Base-by-base conservation (phyloP, 1,139 yeast species). In the Candida sp. region DNA sequence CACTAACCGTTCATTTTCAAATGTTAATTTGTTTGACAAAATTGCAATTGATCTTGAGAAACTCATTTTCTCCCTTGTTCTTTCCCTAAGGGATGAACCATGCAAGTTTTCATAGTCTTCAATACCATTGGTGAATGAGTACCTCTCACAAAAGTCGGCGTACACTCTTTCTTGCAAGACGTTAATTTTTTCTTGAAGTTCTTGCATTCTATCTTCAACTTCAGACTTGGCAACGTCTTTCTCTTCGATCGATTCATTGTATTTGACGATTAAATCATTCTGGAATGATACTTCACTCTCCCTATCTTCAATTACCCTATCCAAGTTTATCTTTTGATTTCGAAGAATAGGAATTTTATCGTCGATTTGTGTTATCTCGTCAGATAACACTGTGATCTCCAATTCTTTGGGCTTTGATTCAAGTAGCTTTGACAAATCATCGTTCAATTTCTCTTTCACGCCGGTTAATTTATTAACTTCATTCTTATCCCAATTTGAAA, bases 401-500 rank as follows among this genome's bases (percentile, higher is more conserved):
- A 81, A 59, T 21, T 81, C 84, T 47, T 77, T 80, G 2, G 84
- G 82, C 49, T 73, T 75, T 8, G 66, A 61, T 4, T 69, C 65
- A 29, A 73, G 73, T 5, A 86, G 57, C 34, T 74, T 76, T 21
- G 75, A 70, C 35, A 89, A 63, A 48, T 83, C 74, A n/a, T 61
- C 56, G 15, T 75, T 59, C 29, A 88, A 63, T 15, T 81, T 81
- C 38, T 86, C 93, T 53, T 87, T 87, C 43, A 76, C 56, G 34
- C 73, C 75, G 43, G 69, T 75, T 50, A 90, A 69, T 25, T 74
- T 69, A 43, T 78, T 78, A 54, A 82, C 79, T 52, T 86, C 90
- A 43, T 79, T 77, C 55, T 85, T 88, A 56, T 84, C 90, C 96
- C 96, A 89, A 51, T 79, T 75, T 46, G 61, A 34, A 3, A 55